Percentiles rank a stretch among this genome's conserved stretches.
phyloP scores from a whole-genome alignment of 1,139 yeast species.

The Pichia sp. region DNA sequence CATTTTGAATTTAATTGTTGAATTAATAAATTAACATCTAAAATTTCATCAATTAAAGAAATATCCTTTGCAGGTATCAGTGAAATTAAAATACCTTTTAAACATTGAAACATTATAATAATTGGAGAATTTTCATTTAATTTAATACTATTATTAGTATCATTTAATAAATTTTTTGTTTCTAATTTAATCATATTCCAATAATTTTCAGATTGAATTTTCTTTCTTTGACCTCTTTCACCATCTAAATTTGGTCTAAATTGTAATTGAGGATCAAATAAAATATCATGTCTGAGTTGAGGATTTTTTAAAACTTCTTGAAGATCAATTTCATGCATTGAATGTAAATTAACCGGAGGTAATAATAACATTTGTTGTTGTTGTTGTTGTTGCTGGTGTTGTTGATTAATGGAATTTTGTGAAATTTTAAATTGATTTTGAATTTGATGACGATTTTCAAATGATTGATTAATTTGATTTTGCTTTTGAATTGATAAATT shows the following conservation, averaged over 20 bases:
- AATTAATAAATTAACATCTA: constrained; percentile 70
- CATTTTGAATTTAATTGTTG: constrained; percentile 70
- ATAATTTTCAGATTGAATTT: constrained; percentile 66
- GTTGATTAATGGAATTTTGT: background rate
- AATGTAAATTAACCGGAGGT: constrained; percentile 87
- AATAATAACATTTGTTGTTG: constrained; percentile 23
- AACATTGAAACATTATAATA: constrained; percentile 58
- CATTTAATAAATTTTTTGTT: constrained; percentile 16
- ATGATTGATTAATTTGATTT: background rate
- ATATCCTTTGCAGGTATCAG: constrained; percentile 77
- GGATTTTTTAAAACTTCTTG: constrained; percentile 89
- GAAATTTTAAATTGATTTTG: background rate
- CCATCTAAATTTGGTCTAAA: constrained; percentile 90
- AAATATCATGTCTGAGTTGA: constrained; percentile 84
- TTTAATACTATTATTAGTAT: constrained; percentile 15
- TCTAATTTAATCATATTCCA: constrained; percentile 76
- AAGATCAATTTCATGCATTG: constrained; percentile 78
- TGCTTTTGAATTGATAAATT: background rate
- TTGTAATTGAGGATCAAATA: constrained; percentile 88
- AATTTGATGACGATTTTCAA: background rate
- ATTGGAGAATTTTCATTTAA: constrained; percentile 38
- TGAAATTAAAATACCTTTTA: constrained; percentile 68
- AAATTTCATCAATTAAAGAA: constrained; percentile 58
- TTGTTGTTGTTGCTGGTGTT: constrained; percentile 10
- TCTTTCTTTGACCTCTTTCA: constrained; percentile 78